Conservation (phyloP, 352 stramenopile species). For the Thraustochytrium sp. region DNA sequence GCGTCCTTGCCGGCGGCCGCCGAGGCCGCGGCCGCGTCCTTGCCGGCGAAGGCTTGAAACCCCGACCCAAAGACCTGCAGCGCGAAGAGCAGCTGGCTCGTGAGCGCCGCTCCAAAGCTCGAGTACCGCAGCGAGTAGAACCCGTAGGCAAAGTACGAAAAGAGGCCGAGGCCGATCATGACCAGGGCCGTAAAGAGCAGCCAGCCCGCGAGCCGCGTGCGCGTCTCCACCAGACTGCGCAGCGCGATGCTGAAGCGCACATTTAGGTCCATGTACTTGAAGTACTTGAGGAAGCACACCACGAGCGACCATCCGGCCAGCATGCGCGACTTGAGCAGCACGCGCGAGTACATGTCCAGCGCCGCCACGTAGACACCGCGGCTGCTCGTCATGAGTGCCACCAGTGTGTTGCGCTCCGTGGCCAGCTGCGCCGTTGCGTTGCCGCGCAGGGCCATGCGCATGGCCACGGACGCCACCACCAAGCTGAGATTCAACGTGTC, state of each 20-base stretch:
- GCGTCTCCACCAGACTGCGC: conserved; percentile 14
- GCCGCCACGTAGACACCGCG: not conserved
- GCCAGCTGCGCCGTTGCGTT: not conserved
- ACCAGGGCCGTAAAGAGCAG: conserved; percentile 15
- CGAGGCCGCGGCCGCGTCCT: not conserved
- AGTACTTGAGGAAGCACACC: conserved; percentile 42
- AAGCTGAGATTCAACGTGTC: conserved; percentile 24
- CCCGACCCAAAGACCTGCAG: conserved; percentile 2
- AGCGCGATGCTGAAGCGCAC: conserved; percentile 43
- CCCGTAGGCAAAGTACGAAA: not conserved
- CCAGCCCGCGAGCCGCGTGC: not conserved
- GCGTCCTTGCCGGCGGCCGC: not conserved
- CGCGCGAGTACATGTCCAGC: not conserved
- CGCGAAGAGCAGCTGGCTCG: not conserved
- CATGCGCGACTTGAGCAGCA: not conserved
- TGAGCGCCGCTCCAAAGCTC: not conserved
- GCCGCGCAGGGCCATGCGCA: not conserved
- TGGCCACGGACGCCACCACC: conserved; percentile 16
- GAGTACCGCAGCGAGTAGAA: not conserved
- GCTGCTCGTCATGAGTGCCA: not conserved
- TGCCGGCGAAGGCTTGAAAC: not conserved
- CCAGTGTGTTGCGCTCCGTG: not conserved
- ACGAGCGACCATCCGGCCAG: conserved; percentile 9
- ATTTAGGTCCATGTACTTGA: conserved; percentile 40
- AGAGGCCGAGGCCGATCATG: not conserved